Evolutionary conservation across 2,329 filamentous ascomycete species (phyloP), one percentile per base, ranked within the genome.

Genomic region (Aureobasidium mangrovei): DNA sequence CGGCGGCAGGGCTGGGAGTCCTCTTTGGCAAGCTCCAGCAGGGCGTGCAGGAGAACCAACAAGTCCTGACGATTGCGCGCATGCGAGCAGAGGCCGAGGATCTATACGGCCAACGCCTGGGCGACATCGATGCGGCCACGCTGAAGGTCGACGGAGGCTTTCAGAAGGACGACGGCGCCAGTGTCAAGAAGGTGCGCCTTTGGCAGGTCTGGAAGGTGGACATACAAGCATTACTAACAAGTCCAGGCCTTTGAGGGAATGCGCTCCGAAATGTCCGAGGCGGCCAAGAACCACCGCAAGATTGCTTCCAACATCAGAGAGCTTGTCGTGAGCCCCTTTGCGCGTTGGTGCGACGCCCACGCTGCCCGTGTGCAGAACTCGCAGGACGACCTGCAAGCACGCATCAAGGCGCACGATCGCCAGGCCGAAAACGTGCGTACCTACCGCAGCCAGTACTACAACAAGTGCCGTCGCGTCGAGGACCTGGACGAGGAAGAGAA

Each of bases 401-500:
- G 89, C 56, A 91, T 97, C 72, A 96, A 95, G 75, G 81, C 87
- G 58, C 90, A 97, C 70, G 89, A 95, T 67, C 88, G 87, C 61
- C 94, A 98, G 70, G 85, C 86, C 56, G 93, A 98, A 59, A 71
- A 80, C 24, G 89, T 95, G 58, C 89, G 90, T 77, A 97, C 97
- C 73, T 81, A 96, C 63, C 84, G 93, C 60, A 95, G 88, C 70
- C 87, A 88, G 63, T 98, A 98, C 73, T 97, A 97, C 79, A 98
- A 97, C 77, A 98, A 97, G 73, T 98, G 93, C 69, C 85, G 94
- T 47, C 76, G 96, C 58, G 86, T 97, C 5, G 94, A 98, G 69
- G 93, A 98, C 67, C 74, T 97, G 57, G 93, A 98, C 69, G 93
- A 98, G 72, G 94, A 98, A 75, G 95, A 96, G 70, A 97, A 98